These are phyloP conservation scores for Selenicereus undatus DNA, from an alignment of 148 eudicot genomes.

Conservation along the genomic window DNA sequence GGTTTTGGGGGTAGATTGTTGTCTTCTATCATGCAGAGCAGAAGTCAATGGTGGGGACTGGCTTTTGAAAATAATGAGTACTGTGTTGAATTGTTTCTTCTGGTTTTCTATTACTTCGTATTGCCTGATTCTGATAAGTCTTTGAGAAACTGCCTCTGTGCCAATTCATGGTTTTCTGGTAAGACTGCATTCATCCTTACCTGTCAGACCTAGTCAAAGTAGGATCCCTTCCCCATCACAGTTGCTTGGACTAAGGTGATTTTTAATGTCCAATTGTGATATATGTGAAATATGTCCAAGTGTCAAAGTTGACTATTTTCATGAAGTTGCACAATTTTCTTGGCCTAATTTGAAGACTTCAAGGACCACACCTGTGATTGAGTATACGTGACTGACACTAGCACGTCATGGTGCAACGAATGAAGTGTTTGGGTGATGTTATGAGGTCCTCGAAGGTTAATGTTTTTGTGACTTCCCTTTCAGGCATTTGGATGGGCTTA, in stretches of 20 bases:
- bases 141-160: too few species aligned
- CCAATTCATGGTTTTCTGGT: too few species aligned
- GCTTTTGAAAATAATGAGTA: neutral
- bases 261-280: neutral
- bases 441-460: neutral
- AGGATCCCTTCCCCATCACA: neutral
- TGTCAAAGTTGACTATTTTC: neutral
- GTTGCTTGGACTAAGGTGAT: neutral
- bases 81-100: neutral
- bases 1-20: neutral
- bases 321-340: neutral
- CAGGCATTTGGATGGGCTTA: slow-evolving; percentile 99
- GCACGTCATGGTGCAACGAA: neutral
- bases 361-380: neutral
- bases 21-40: neutral
- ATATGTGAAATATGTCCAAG: neutral
- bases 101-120: neutral
- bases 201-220: neutral
- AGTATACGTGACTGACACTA: neutral
- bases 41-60: neutral
- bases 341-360: neutral
- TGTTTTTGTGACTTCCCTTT: slow-evolving; percentile 13
- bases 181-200: neutral
- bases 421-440: neutral
- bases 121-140: too few species aligned